Conservation (phyloP, 352 stramenopile genomes). For the Nothophytophthora sp. region DNA sequence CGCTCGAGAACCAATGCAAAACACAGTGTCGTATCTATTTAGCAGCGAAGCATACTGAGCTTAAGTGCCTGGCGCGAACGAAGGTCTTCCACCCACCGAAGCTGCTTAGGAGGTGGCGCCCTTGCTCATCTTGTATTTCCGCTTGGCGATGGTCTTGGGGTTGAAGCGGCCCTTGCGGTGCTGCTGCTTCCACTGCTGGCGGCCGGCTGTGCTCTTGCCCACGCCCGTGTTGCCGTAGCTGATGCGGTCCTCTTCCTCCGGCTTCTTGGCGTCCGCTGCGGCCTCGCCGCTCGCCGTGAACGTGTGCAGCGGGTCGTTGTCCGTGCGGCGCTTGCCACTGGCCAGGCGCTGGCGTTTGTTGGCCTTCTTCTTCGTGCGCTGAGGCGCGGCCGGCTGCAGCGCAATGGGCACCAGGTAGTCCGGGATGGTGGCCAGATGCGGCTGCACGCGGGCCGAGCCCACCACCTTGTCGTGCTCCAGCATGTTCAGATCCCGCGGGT, state of each 20-base stretch:
- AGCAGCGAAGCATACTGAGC: conserved; percentile 25
- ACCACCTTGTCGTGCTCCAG: conserved; percentile 97
- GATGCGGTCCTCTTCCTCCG: conserved; percentile 79
- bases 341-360: conserved; percentile 63
- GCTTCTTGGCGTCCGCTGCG: conserved; percentile 51
- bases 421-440: conserved; percentile 95
- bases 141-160: conserved; percentile 89
- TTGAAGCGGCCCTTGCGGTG: conserved; percentile 93
- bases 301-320: conserved; percentile 98
- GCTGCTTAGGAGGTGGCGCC: conserved; percentile 55
- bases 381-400: conserved; percentile 87
- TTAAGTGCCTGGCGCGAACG: conserved; percentile 7
- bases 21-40: conserved; percentile 45
- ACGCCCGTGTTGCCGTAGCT: conserved; percentile 90
- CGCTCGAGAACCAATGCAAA: conserved; percentile 21
- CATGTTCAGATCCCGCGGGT: conserved; percentile 94
- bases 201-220: conserved; percentile 92
- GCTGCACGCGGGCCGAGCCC: conserved; percentile 92
- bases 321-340: conserved; percentile 82
- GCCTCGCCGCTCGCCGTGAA: conserved; percentile 80
- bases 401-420: conserved; percentile 98
- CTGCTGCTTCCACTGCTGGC: conserved; percentile 94
- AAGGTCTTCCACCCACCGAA: no score
- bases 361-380: conserved; percentile 71
- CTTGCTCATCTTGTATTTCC: conserved; percentile 75